Conservation (phyloP, 495 filamentous ascomycete species). For the Cercophora newfieldiana region DNA sequence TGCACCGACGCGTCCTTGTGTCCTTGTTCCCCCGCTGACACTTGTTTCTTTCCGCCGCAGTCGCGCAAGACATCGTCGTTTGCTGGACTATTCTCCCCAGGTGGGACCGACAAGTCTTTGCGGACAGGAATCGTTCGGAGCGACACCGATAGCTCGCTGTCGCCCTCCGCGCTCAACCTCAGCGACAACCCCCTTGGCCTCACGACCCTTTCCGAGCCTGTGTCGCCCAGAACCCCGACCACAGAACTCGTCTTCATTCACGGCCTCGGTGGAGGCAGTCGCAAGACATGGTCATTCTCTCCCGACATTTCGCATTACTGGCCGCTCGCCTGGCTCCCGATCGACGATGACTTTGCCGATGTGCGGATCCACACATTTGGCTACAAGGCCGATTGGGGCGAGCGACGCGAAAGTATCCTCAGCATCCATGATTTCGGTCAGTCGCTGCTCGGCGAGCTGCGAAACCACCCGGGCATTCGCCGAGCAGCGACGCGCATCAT, state of each 20-base stretch:
- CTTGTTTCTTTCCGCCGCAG: not conserved
- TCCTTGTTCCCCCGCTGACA: not conserved
- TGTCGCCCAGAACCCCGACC: slow-evolving; percentile 19
- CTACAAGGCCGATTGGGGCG: slow-evolving; percentile 33
- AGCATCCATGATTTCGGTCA: slow-evolving; percentile 48
- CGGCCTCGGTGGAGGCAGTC: slow-evolving; percentile 35
- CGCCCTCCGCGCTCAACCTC: not conserved
- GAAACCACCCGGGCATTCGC: slow-evolving; percentile 35
- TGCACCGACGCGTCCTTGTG: too few species aligned
- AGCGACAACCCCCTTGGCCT: slow-evolving; percentile 35
- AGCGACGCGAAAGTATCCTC: slow-evolving; percentile 35
- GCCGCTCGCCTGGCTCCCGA: slow-evolving; percentile 34
- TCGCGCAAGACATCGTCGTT: slow-evolving; percentile 3
- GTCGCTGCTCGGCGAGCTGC: slow-evolving; percentile 40
- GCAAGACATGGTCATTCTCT: slow-evolving; percentile 35
- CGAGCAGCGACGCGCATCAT: slow-evolving; percentile 38
- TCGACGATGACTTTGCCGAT: slow-evolving; percentile 28
- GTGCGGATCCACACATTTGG: slow-evolving; percentile 34
- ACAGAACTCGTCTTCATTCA: slow-evolving; percentile 45
- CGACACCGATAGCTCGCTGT: not conserved
- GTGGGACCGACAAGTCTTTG: not conserved
- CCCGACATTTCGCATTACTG: slow-evolving; percentile 28
- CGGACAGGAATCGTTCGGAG: not conserved
- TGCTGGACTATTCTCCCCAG: slow-evolving; percentile 11
- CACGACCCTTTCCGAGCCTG: slow-evolving; percentile 36